Evolutionary conservation across 2,329 filamentous ascomycete genomes (phyloP).

Genomic region (Corynespora cassiicola): DNA sequence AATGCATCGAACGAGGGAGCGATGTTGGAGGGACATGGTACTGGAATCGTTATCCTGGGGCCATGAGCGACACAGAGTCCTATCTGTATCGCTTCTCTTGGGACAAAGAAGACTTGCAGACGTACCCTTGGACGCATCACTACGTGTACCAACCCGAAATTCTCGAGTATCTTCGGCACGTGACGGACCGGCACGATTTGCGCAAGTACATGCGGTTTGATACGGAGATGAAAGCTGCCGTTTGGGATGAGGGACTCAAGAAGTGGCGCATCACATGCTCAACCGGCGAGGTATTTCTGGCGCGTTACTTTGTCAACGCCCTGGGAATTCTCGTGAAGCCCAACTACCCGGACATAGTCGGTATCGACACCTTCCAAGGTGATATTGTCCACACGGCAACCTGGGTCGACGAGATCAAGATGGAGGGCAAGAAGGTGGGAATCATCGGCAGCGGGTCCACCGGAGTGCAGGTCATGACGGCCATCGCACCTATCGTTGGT

Average conservation of each 20-base stretch:
- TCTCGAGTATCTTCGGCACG: conserved; percentile 41
- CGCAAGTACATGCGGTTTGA: conserved; percentile 50
- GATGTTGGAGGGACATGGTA: conserved; percentile 30
- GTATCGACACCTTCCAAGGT: conserved; percentile 51
- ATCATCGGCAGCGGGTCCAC: conserved; percentile 68
- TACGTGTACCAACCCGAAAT: conserved; percentile 45
- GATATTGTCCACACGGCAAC: conserved; percentile 47
- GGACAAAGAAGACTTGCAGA: conserved; percentile 40
- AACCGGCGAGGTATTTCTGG: conserved; percentile 21
- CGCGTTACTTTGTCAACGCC: conserved; percentile 16
- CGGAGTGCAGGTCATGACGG: conserved; percentile 37
- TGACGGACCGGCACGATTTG: conserved; percentile 42
- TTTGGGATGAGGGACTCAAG: conserved; percentile 36
- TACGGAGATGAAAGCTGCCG: conserved; percentile 42
- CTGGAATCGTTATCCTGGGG: conserved; percentile 43
- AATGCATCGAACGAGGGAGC: conserved; percentile 11
- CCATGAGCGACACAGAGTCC: conserved; percentile 14
- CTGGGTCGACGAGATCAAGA: conserved; percentile 44
- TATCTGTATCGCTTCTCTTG: conserved; percentile 34
- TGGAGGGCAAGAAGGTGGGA: conserved; percentile 58
- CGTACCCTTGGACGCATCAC: conserved; percentile 45
- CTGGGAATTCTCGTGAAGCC: conserved; percentile 10
- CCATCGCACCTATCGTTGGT: conserved; percentile 2
- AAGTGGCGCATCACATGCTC: conserved; percentile 40
- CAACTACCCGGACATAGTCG: conserved; percentile 36